Conservation (phyloP, 2,329 filamentous ascomycete genomes). For the Colletotrichum graminicola region DNA sequence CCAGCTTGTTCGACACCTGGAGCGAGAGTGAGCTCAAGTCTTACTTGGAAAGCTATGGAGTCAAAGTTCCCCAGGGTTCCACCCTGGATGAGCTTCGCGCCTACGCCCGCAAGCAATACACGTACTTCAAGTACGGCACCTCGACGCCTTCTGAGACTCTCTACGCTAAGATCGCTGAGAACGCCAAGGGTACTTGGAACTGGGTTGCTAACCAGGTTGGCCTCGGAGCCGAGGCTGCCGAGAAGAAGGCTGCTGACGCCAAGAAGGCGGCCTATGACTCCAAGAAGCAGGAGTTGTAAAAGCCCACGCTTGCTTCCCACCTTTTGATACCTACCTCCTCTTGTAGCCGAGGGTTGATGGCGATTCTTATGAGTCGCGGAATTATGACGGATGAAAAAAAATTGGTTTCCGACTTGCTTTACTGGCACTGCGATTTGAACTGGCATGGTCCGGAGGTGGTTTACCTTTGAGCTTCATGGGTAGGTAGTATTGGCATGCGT, state of each 20-base stretch:
- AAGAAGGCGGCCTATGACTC: conserved; percentile 48
- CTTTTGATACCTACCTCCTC: background rate
- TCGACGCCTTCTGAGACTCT: conserved; percentile 74
- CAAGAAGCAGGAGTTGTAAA: conserved; percentile 63
- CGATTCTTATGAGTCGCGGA: conserved; percentile 14
- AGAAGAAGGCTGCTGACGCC: conserved; percentile 58
- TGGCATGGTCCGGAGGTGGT: conserved; percentile 29
- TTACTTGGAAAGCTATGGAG: conserved; percentile 83
- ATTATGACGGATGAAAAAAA: conserved; percentile 42
- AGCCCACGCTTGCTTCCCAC: background rate
- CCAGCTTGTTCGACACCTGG: conserved; percentile 79
- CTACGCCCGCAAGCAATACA: conserved; percentile 77
- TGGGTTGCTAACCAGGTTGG: conserved; percentile 65
- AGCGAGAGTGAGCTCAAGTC: conserved; percentile 79
- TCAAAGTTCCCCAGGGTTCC: conserved; percentile 75
- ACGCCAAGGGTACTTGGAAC: conserved; percentile 60
- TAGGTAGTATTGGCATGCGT: conserved; percentile 12
- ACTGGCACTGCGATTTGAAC: conserved; percentile 15
- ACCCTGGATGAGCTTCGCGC: conserved; percentile 78
- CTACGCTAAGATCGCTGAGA: conserved; percentile 71
- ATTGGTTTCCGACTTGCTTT: conserved; percentile 38
- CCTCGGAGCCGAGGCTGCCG: conserved; percentile 60
- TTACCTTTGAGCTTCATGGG: background rate
- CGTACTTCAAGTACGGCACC: conserved; percentile 83
- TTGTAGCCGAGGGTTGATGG: background rate